Evolutionary conservation across 1,284 basidiomycete species (phyloP).

Genomic region (Vanrija sp.): DNA sequence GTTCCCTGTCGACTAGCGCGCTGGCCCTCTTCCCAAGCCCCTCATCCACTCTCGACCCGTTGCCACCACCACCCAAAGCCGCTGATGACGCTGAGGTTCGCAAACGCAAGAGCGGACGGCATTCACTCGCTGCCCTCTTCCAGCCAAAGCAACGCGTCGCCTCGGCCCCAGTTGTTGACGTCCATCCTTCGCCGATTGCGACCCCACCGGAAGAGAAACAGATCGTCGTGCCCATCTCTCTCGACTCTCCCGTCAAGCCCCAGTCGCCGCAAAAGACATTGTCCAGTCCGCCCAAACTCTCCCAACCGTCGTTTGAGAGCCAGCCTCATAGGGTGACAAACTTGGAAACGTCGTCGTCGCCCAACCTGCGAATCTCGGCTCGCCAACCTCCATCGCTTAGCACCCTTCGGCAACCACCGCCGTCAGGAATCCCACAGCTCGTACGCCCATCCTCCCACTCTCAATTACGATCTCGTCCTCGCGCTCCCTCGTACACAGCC

Average conservation of each 20-base stretch:
- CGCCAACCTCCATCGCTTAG: too few species aligned
- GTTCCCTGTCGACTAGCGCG: neutral
- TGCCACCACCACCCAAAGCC: neutral
- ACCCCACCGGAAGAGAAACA: neutral
- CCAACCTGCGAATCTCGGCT: too few species aligned
- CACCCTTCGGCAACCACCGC: too few species aligned
- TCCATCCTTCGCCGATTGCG: too few species aligned
- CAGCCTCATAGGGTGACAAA: too few species aligned
- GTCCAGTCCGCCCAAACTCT: neutral
- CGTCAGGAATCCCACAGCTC: too few species aligned
- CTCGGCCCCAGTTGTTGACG: neutral
- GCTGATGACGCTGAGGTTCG: constrained; percentile 1
- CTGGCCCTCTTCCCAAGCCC: too few species aligned
- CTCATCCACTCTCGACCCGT: too few species aligned
- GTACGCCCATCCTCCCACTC: constrained; percentile 3
- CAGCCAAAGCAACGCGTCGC: neutral
- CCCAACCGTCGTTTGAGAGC: neutral
- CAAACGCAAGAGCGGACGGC: neutral
- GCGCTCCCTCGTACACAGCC: constrained; percentile 4
- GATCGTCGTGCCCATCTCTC: neutral
- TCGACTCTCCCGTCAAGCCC: neutral
- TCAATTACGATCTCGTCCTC: constrained; percentile 3
- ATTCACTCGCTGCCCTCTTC: neutral
- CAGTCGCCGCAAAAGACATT: too few species aligned
- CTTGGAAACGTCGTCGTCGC: too few species aligned